Evolutionary conservation across 2,329 filamentous ascomycete species (phyloP).

Genomic region (Fusarium cyanostomum): DNA sequence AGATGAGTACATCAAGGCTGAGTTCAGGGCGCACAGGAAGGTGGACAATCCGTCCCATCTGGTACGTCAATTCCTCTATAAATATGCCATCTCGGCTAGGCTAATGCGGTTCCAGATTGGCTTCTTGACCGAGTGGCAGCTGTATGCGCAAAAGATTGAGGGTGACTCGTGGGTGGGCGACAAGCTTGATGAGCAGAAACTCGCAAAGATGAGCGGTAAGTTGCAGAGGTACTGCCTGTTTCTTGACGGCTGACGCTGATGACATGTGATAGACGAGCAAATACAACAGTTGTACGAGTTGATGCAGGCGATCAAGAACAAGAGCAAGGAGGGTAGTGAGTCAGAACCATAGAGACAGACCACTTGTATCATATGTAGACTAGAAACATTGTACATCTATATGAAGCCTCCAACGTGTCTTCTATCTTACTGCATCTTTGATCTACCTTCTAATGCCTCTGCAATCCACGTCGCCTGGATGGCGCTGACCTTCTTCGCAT

Average conservation of each 20-base stretch:
- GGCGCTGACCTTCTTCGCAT: slow-evolving; percentile 72
- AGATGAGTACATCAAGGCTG: slow-evolving; percentile 91
- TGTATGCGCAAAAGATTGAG: slow-evolving; percentile 92
- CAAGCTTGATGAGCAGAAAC: slow-evolving; percentile 82
- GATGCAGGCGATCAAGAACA: slow-evolving; percentile 78
- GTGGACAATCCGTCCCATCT: slow-evolving; percentile 94
- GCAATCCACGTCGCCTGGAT: slow-evolving; percentile 69
- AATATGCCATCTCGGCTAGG: background rate
- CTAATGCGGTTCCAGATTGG: slow-evolving; percentile 71
- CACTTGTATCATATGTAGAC: slow-evolving; percentile 22
- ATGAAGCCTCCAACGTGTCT: slow-evolving; percentile 3
- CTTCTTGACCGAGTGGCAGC: slow-evolving; percentile 95
- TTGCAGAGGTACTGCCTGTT: background rate
- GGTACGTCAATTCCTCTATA: slow-evolving; percentile 59
- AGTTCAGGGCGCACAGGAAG: slow-evolving; percentile 84
- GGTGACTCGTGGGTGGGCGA: slow-evolving; percentile 86
- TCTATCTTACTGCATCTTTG: slow-evolving; percentile 9
- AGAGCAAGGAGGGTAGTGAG: slow-evolving; percentile 38
- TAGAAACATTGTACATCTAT: slow-evolving; percentile 25
- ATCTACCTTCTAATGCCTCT: slow-evolving; percentile 55
- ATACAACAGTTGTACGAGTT: slow-evolving; percentile 93
- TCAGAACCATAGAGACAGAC: slow-evolving; percentile 36
- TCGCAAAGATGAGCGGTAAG: slow-evolving; percentile 94
- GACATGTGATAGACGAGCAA: slow-evolving; percentile 76
- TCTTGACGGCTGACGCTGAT: slow-evolving; percentile 9